Evolutionary conservation across 345 rosid genomes (phyloP).

Genomic region (Sisymbrium altissimum): DNA sequence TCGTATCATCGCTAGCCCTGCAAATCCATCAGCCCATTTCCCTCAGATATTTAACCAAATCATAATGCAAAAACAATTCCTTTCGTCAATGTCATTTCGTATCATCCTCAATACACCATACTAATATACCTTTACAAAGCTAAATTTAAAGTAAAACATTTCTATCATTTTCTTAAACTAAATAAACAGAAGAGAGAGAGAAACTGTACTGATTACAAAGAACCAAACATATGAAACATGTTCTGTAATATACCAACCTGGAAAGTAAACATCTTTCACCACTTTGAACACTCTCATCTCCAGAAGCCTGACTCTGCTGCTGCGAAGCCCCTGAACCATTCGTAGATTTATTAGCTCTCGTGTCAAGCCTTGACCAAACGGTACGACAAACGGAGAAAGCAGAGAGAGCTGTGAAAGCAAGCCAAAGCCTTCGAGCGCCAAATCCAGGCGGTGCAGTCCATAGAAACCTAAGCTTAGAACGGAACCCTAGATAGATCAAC

Average conservation of each 20-base stretch:
- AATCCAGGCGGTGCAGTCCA: constrained; percentile 92
- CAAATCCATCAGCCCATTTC: neutral
- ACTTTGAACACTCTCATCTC: constrained; percentile 1
- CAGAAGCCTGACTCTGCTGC: neutral
- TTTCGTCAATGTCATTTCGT: too few relatives aligned
- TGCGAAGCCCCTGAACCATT: constrained; percentile 14
- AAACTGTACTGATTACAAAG: neutral
- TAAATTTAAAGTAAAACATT: neutral
- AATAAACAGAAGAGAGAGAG: neutral
- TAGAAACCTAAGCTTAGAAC: constrained; percentile 71
- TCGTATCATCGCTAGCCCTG: constrained; percentile 26
- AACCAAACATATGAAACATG: neutral
- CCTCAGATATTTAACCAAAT: neutral
- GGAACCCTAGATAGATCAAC: constrained; percentile 74
- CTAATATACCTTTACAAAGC: neutral
- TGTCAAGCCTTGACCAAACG: constrained; percentile 55
- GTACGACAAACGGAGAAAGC: constrained; percentile 83
- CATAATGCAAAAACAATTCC: too few relatives aligned
- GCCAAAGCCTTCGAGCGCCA: constrained; percentile 94
- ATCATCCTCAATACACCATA: too few relatives aligned
- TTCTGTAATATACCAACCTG: constrained; percentile 37
- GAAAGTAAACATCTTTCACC: constrained; percentile 34
- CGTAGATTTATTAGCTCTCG: constrained; percentile 43
- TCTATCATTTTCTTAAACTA: neutral
- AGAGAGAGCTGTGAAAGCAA: constrained; percentile 88